Evolutionary conservation across 495 filamentous ascomycete species (phyloP).

Genomic region (Hyphodiscus hymeniophilus): DNA sequence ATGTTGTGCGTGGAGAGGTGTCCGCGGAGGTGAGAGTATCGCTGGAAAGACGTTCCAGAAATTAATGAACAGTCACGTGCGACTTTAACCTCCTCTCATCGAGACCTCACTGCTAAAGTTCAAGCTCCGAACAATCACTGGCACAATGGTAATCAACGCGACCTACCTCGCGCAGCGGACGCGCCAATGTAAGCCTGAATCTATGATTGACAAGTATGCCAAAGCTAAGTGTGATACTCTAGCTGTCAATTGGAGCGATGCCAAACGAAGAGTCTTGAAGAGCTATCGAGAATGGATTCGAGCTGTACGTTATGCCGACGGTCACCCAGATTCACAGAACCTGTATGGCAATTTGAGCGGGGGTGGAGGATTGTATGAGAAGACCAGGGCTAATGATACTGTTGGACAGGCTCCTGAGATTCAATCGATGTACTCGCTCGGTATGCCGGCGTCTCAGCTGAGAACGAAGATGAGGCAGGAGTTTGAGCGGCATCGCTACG

Average conservation of each 20-base stretch:
- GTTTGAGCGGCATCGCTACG: slow-evolving; percentile 92
- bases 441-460: slow-evolving; percentile 77
- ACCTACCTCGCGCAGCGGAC: slow-evolving; percentile 87
- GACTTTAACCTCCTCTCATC: no score
- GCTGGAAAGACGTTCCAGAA: no score
- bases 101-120: neutral
- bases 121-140: neutral
- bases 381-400: neutral
- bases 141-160: slow-evolving; percentile 71
- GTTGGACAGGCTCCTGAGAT: slow-evolving; percentile 77
- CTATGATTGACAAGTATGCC: neutral
- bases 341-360: neutral
- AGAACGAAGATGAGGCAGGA: slow-evolving; percentile 94
- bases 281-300: slow-evolving; percentile 92
- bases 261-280: slow-evolving; percentile 69
- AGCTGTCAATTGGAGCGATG: slow-evolving; percentile 86
- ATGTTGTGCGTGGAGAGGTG: no score
- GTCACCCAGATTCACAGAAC: neutral
- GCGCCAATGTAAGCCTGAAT: slow-evolving; percentile 67
- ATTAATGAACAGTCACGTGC: no score
- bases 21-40: no score
- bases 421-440: slow-evolving; percentile 90
- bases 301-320: slow-evolving; percentile 58
- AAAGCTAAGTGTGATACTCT: slow-evolving; percentile 14
- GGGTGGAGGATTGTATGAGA: neutral